A percentile compares a stretch with the other conserved stretches of the same genome.
These are phyloP conservation scores for Diplodia scrobiculata DNA, from an alignment of 2,329 filamentous ascomycete species.

Conservation along the genomic window DNA sequence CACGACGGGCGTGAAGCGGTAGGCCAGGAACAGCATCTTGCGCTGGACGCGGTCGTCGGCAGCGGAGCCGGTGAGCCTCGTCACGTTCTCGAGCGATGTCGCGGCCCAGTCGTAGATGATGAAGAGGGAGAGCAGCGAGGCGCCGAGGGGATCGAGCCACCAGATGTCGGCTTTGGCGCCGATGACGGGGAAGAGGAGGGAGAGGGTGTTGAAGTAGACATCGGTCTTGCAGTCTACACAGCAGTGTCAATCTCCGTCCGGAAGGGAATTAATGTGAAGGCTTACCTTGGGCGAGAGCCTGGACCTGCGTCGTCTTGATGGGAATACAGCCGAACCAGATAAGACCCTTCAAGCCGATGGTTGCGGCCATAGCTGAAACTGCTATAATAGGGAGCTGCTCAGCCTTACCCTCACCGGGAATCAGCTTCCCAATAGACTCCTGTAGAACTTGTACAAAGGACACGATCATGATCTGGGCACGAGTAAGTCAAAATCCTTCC, in stretches of 20 bases:
- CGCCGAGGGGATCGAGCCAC: slow-evolving; percentile 68
- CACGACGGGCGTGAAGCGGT: slow-evolving; percentile 58
- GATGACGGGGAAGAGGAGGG: slow-evolving; percentile 63
- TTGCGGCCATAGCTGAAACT: slow-evolving; percentile 60
- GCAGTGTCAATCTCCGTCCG: background rate
- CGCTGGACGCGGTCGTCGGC: slow-evolving; percentile 56
- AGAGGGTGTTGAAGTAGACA: slow-evolving; percentile 66
- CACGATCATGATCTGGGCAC: slow-evolving; percentile 57
- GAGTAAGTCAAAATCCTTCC: background rate
- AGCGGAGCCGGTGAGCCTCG: slow-evolving; percentile 60
- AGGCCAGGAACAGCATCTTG: slow-evolving; percentile 63
- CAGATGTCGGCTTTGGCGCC: slow-evolving; percentile 62
- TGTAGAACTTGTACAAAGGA: slow-evolving; percentile 64
- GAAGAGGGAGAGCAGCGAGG: slow-evolving; percentile 63
- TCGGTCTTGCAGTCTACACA: slow-evolving; percentile 62
- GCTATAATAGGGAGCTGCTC: slow-evolving; percentile 57
- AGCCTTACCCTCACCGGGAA: slow-evolving; percentile 54
- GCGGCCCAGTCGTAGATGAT: slow-evolving; percentile 70
- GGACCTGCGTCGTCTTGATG: slow-evolving; percentile 66
- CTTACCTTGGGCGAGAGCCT: slow-evolving; percentile 59
- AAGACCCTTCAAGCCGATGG: slow-evolving; percentile 61
- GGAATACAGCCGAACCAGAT: slow-evolving; percentile 62
- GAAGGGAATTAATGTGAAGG: background rate
- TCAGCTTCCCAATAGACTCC: slow-evolving; percentile 61
- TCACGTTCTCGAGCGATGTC: slow-evolving; percentile 63